phyloP scores from a whole-genome alignment of 1,139 yeast genomes.

The Tardiomyces blankii region DNA sequence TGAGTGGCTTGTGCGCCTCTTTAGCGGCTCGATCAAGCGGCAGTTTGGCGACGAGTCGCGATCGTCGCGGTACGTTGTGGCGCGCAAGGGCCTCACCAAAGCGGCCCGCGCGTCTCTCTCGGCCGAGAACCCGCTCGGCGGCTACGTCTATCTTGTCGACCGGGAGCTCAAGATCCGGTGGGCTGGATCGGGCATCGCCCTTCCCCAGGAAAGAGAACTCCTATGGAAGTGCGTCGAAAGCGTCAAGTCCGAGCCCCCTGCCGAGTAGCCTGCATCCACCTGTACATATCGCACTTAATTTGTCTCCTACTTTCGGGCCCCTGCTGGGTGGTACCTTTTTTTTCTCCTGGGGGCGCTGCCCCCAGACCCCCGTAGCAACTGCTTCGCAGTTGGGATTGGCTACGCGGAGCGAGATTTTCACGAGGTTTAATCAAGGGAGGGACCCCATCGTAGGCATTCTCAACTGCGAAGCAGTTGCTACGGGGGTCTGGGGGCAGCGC shows the following conservation, averaged over 20 bases:
- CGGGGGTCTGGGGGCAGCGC: too few relatives aligned
- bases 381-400: too few relatives aligned
- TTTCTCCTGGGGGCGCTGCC: too few relatives aligned
- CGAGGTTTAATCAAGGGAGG: too few relatives aligned
- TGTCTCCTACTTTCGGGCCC: too few relatives aligned
- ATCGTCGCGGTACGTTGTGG: slow-evolving; percentile 47
- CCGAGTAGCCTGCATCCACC: too few relatives aligned
- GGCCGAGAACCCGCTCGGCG: slow-evolving; percentile 70
- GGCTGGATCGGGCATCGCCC: slow-evolving; percentile 83
- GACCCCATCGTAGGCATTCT: too few relatives aligned
- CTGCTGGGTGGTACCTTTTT: too few relatives aligned
- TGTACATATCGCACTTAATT: too few relatives aligned
- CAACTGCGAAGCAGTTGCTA: too few relatives aligned
- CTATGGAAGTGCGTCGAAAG: slow-evolving; percentile 35
- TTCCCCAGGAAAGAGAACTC: slow-evolving; percentile 46
- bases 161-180: slow-evolving; percentile 56
- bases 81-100: slow-evolving; percentile 48
- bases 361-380: too few relatives aligned
- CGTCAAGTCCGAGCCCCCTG: neutral
- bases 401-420: too few relatives aligned
- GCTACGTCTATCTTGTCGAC: slow-evolving; percentile 75
- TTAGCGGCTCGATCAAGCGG: neutral
- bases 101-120: slow-evolving; percentile 48
- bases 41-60: slow-evolving; percentile 22
- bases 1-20: slow-evolving; percentile 38